phyloP scores from a whole-genome alignment of 164 flowering plant species.

The Dillenia suffruticosa region DNA sequence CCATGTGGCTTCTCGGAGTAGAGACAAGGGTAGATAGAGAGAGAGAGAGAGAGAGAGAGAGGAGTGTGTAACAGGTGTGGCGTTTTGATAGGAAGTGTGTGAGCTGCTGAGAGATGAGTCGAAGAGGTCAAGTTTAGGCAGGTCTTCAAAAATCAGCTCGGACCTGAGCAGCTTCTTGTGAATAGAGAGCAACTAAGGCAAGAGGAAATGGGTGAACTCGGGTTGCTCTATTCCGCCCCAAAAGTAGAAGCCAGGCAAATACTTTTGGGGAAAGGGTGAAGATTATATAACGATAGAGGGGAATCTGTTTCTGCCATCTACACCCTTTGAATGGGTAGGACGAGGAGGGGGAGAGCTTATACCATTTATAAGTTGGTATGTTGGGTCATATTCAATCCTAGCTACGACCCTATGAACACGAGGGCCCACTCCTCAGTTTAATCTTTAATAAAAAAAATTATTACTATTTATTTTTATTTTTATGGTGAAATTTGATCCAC shows the following conservation, averaged over 20 bases:
- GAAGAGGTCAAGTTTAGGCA: slow-evolving; percentile 36
- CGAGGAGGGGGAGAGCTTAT: slow-evolving; percentile 59
- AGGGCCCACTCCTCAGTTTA: too few species aligned
- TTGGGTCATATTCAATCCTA: slow-evolving; percentile 12
- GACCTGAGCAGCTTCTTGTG: slow-evolving; percentile 46
- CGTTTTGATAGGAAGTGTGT: slow-evolving; percentile 61
- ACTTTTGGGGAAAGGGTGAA: slow-evolving; percentile 60
- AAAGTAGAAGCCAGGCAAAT: slow-evolving; percentile 48
- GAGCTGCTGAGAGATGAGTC: slow-evolving; percentile 45
- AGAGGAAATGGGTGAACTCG: slow-evolving; percentile 43
- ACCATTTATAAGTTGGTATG: slow-evolving; percentile 37
- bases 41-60: slow-evolving; percentile 17
- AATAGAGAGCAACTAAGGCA: slow-evolving; percentile 36
- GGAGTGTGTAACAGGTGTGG: slow-evolving; percentile 44
- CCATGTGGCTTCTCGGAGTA: slow-evolving; percentile 14
- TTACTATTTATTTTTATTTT: too few species aligned
- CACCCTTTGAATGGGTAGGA: slow-evolving; percentile 22
- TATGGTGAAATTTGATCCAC: too few species aligned
- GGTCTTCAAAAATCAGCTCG: slow-evolving; percentile 38
- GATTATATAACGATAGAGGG: neutral
- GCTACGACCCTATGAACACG: too few species aligned
- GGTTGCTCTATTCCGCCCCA: slow-evolving; percentile 40
- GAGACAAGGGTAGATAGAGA: too few species aligned
- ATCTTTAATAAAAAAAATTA: too few species aligned
- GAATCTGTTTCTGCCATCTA: neutral